These are phyloP conservation scores for Mytilinidion resinicola DNA, from an alignment of 495 filamentous ascomycete species.

Conservation along the genomic window DNA sequence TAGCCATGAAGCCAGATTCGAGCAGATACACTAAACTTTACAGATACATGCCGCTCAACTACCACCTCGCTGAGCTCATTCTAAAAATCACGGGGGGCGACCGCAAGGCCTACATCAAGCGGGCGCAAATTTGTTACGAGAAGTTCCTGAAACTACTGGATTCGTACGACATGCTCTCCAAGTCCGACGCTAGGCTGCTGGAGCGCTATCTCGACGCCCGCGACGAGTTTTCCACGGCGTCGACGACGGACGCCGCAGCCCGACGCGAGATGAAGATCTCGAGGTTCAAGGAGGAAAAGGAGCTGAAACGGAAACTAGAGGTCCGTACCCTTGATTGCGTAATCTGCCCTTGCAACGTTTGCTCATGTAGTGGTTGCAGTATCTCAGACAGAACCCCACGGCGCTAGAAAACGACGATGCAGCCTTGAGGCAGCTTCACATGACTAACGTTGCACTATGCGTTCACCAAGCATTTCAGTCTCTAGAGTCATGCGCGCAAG, in stretches of 20 bases:
- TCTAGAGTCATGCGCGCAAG: slow-evolving; percentile 75
- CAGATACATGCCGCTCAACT: slow-evolving; percentile 65
- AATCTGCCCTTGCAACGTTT: background rate
- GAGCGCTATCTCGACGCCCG: slow-evolving; percentile 62
- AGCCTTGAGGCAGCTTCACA: slow-evolving; percentile 66
- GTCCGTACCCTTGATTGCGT: slow-evolving; percentile 34
- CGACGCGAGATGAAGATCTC: slow-evolving; percentile 78
- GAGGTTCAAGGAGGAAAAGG: slow-evolving; percentile 79
- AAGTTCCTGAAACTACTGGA: slow-evolving; percentile 69
- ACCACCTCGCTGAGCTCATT: slow-evolving; percentile 61
- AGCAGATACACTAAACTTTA: slow-evolving; percentile 25
- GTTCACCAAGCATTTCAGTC: slow-evolving; percentile 77
- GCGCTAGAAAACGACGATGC: slow-evolving; percentile 68
- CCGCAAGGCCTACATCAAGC: slow-evolving; percentile 57
- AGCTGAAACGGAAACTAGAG: slow-evolving; percentile 76
- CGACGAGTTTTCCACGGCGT: slow-evolving; percentile 60
- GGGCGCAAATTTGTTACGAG: slow-evolving; percentile 64
- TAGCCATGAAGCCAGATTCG: slow-evolving; percentile 23
- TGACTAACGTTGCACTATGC: slow-evolving; percentile 64
- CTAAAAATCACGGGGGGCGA: slow-evolving; percentile 48
- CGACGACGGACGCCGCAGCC: slow-evolving; percentile 61
- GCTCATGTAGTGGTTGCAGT: slow-evolving; percentile 33
- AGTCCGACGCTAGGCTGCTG: slow-evolving; percentile 62
- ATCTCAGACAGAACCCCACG: slow-evolving; percentile 54
- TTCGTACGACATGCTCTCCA: slow-evolving; percentile 65